Evolutionary conservation across 495 filamentous ascomycete genomes (phyloP).

Genomic region (Friedmanniomyces endolithicus): DNA sequence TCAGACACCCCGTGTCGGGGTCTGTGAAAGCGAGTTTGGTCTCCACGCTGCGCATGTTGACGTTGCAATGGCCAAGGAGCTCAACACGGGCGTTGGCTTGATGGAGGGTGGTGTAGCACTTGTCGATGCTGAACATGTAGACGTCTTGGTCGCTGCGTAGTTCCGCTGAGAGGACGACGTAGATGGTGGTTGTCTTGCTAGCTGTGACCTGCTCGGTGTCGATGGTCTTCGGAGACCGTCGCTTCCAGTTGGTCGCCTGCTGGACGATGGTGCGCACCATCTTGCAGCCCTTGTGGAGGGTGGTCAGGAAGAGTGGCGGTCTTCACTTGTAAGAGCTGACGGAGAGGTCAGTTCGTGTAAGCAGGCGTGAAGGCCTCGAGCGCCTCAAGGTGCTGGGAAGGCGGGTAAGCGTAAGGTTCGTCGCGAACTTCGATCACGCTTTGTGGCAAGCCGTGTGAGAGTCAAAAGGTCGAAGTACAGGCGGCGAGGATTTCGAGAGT

Average conservation of each 20-base stretch:
- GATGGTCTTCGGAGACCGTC: not conserved
- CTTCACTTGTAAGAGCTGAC: not conserved
- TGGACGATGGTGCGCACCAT: not conserved
- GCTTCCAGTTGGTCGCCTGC: not conserved
- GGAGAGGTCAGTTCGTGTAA: not conserved
- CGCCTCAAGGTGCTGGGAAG: not conserved
- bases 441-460: too few species aligned
- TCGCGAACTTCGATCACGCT: not conserved
- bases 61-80: slow-evolving; percentile 3
- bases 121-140: slow-evolving; percentile 11
- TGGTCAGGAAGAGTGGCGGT: not conserved
- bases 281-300: not conserved
- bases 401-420: not conserved
- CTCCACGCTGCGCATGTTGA: not conserved
- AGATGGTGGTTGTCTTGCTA: not conserved
- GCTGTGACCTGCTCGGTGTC: not conserved
- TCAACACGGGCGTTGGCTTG: slow-evolving; percentile 8
- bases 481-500: not conserved
- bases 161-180: slow-evolving; percentile 2
- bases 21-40: not conserved
- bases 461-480: not conserved
- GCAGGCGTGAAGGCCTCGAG: too few species aligned
- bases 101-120: slow-evolving; percentile 7
- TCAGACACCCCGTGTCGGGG: not conserved
- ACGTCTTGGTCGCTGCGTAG: slow-evolving; percentile 5